Conservation (phyloP, 352 stramenopile species). For the Phytopythium delawarense region DNA sequence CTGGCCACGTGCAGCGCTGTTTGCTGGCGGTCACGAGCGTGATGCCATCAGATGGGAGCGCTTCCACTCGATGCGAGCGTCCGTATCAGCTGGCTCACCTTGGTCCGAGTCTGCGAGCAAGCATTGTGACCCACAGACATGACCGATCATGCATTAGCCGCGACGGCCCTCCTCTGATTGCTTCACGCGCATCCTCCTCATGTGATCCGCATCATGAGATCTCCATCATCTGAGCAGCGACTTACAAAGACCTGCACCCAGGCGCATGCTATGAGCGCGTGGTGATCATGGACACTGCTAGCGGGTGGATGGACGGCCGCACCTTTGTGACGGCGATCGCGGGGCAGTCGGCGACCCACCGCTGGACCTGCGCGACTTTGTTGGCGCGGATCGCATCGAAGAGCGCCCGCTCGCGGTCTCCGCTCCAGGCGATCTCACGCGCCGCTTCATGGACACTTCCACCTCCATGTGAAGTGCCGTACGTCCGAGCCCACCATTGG, state of each 20-base stretch:
- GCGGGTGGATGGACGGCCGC: not conserved
- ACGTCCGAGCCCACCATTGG: constrained; percentile 1
- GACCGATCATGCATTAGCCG: too few species aligned
- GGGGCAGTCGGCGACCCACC: constrained; percentile 20
- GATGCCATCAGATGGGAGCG: too few species aligned
- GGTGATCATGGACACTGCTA: too few species aligned
- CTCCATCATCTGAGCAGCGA: not conserved
- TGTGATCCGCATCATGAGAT: too few species aligned
- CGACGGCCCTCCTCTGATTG: too few species aligned
- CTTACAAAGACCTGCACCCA: not conserved
- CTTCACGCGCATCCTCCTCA: too few species aligned
- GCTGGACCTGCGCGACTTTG: constrained; percentile 19
- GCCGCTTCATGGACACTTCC: not conserved
- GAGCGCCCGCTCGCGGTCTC: constrained; percentile 8
- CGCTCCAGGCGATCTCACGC: not conserved
- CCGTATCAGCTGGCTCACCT: constrained; percentile 7
- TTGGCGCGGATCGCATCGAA: constrained; percentile 39
- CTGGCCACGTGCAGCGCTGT: constrained; percentile 65
- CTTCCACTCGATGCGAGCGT: not conserved
- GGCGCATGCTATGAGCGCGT: too few species aligned
- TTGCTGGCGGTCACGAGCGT: constrained; percentile 18
- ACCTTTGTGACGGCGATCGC: constrained; percentile 41
- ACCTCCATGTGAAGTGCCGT: not conserved
- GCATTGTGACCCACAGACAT: too few species aligned
- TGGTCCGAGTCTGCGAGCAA: not conserved